phyloP scores from a whole-genome alignment of 1,284 basidiomycete genomes.

The Tilletia indica region DNA sequence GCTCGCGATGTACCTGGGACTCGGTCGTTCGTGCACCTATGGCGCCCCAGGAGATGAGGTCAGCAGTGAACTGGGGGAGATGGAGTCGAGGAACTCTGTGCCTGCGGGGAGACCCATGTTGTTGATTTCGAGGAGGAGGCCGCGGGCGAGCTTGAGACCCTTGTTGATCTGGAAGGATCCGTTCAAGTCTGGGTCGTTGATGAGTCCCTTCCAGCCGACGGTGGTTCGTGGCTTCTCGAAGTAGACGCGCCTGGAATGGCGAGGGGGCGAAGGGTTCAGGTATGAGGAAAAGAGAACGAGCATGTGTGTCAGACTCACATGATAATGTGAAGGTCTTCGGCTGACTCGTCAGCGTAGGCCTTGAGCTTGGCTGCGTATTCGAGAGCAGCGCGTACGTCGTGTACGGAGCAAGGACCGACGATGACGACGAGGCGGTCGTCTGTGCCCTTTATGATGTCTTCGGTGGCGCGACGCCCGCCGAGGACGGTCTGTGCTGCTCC shows the following conservation, averaged over 20 bases:
- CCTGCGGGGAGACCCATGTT: slow-evolving; percentile 57
- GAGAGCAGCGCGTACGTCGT: slow-evolving; percentile 24
- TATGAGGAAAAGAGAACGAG: neutral
- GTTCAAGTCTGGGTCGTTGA: slow-evolving; percentile 87
- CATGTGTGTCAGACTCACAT: slow-evolving; percentile 61
- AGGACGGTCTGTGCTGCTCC: slow-evolving; percentile 20
- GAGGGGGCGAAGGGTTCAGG: neutral
- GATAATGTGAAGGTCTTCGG: slow-evolving; percentile 85
- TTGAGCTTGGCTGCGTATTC: slow-evolving; percentile 66
- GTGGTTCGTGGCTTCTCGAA: slow-evolving; percentile 69
- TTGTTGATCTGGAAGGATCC: slow-evolving; percentile 87
- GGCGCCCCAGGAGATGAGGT: slow-evolving; percentile 94
- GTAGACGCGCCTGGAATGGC: slow-evolving; percentile 36
- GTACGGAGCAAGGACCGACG: slow-evolving; percentile 25
- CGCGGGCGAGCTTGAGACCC: slow-evolving; percentile 85
- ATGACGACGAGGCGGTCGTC: slow-evolving; percentile 25
- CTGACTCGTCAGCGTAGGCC: slow-evolving; percentile 75
- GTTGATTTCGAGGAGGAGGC: slow-evolving; percentile 69
- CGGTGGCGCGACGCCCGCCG: slow-evolving; percentile 17
- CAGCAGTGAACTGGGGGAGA: slow-evolving; percentile 89
- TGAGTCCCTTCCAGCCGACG: slow-evolving; percentile 97
- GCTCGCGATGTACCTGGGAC: slow-evolving; percentile 86
- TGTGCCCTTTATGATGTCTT: slow-evolving; percentile 24
- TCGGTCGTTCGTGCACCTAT: slow-evolving; percentile 78
- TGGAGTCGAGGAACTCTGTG: slow-evolving; percentile 66